phyloP scores from a whole-genome alignment of 2,329 filamentous ascomycete genomes.

The Orbilia blumenaviensis region DNA sequence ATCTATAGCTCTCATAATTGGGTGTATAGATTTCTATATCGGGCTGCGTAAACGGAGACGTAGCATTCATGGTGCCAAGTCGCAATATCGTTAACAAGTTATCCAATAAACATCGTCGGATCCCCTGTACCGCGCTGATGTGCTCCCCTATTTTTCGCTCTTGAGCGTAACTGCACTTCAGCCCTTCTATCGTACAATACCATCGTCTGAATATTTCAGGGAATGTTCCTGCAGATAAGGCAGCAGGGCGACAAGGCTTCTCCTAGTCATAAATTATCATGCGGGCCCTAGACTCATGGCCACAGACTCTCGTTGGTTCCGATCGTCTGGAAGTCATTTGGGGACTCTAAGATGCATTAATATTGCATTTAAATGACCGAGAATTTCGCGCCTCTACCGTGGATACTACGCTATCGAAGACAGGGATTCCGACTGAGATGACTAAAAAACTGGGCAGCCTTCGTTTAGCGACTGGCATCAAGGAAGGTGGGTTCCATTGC shows the following conservation, averaged over 20 bases:
- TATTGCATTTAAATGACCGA: background rate
- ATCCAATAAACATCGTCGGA: background rate
- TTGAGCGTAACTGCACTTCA: conserved; percentile 1
- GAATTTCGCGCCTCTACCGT: background rate
- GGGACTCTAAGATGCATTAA: background rate
- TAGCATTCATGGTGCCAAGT: background rate
- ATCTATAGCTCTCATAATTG: background rate
- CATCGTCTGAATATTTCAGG: background rate
- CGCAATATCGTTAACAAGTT: background rate
- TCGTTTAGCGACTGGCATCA: background rate
- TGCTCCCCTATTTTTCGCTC: background rate
- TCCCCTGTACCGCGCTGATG: background rate
- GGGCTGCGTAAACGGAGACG: background rate
- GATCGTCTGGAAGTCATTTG: background rate
- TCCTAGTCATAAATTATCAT: background rate
- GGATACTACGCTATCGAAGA: background rate
- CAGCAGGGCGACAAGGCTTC: conserved; percentile 16
- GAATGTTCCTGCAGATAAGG: conserved; percentile 43
- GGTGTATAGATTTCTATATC: background rate
- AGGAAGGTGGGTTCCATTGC: background rate
- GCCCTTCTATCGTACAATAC: background rate
- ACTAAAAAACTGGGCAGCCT: background rate
- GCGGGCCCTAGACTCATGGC: background rate
- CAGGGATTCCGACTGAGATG: background rate
- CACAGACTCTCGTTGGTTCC: background rate